Percentiles rank a stretch among this genome's conserved stretches.
Evolutionary conservation across 306 rosid genomes (phyloP).

Genomic region (Dalbergia cultrata): DNA sequence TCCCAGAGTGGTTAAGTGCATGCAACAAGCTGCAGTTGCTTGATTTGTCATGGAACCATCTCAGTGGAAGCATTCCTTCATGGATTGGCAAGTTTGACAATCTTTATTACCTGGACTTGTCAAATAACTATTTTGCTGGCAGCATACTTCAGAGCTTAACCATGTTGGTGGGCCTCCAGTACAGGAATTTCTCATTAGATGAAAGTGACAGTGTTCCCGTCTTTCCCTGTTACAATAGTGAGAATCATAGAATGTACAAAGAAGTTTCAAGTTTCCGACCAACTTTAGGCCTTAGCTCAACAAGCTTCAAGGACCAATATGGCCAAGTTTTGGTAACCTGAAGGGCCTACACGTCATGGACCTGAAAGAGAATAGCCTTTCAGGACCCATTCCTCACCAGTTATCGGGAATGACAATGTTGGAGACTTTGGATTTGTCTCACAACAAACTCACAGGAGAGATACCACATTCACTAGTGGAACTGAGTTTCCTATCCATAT

Average conservation of each 20-base stretch:
- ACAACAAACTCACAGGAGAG: too few species aligned
- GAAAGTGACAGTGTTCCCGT: not conserved
- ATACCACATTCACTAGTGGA: too few species aligned
- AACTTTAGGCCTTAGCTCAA: slow-evolving; percentile 41
- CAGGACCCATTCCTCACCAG: slow-evolving; percentile 37
- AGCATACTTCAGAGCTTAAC: slow-evolving; percentile 45
- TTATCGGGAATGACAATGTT: slow-evolving; percentile 48
- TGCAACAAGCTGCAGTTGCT: slow-evolving; percentile 52
- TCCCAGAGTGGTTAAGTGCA: slow-evolving; percentile 60
- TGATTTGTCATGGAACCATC: slow-evolving; percentile 60
- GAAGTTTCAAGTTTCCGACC: slow-evolving; percentile 39
- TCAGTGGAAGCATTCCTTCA: slow-evolving; percentile 48
- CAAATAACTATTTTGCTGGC: slow-evolving; percentile 58
- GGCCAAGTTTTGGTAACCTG: slow-evolving; percentile 47
- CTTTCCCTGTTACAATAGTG: slow-evolving; percentile 6
- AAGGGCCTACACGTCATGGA: slow-evolving; percentile 47
- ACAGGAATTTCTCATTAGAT: slow-evolving; percentile 28
- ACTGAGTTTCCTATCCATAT: too few species aligned
- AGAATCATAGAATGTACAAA: not conserved
- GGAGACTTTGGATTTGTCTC: slow-evolving; percentile 50
- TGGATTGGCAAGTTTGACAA: slow-evolving; percentile 52
- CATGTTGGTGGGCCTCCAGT: slow-evolving; percentile 24
- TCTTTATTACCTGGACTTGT: slow-evolving; percentile 48
- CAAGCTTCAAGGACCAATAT: slow-evolving; percentile 45
- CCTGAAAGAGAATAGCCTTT: slow-evolving; percentile 35